Base-by-base conservation (phyloP, 257 asterid species). In the Pogostemon cablin region DNA sequence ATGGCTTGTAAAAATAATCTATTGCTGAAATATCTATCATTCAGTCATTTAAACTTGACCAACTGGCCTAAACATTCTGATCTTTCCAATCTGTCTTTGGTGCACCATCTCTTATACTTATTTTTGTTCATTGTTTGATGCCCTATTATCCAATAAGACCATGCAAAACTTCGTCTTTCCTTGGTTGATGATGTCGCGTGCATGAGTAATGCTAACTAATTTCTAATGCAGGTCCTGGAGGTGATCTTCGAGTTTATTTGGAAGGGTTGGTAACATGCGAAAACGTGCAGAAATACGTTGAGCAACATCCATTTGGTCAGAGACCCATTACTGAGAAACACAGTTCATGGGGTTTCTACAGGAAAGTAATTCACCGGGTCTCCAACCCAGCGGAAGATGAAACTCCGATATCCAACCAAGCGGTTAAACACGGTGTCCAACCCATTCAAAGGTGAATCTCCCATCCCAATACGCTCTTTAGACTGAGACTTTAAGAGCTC, bases 241-340 rank as follows among this genome's bases (percentile, higher is more conserved):
- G 98, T 34, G 82, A 82, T 62, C 81, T 93, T 67, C 86, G 96
- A 68, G 83, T 76, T 42, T 93, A 89, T 81, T 81, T 93, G 81
- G 90, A 89, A 76, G 89, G 83, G 35, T 59, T 93, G 69, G 66
- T 80, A 39, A 65, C 37, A 48, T 78, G 83, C 37, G 91, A 82
- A 43, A 75, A 86, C 77, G 85, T 89, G 44, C 89, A 67, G 80
- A 75, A 75, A 54, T 82, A 85, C 65, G 87, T 93, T 7, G 84
- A 83, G 81, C 87, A 83, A 67, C 86, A 91, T 57, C 98, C 97
- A 3, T 87, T 85, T 66, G 98, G 98, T 75, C 96, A 93, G 80
- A 67, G 44, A 55, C 83, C 86, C 69, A 87, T 93, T 63, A 76
- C 71, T 47, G 83, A 86, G 61, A 73, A 75, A 44, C 62, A 75